A percentile compares a stretch with the other conserved stretches of the same genome.
Evolutionary conservation across 345 rosid genomes (phyloP).

Genomic region (Salix dunnii): DNA sequence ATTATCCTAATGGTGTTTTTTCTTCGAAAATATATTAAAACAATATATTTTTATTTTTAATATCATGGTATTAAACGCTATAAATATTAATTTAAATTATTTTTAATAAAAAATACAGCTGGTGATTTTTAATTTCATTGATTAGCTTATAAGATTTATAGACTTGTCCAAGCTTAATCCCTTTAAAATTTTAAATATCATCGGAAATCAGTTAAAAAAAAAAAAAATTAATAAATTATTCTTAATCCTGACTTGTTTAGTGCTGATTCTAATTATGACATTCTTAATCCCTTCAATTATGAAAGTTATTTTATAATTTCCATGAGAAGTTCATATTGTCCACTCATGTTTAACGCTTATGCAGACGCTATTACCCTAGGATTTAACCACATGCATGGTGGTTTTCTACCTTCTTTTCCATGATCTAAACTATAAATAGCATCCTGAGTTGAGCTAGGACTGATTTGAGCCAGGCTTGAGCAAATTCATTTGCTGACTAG

Average conservation of each 20-base stretch:
- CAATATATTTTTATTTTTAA: too few species aligned
- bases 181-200: too few species aligned
- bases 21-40: too few species aligned
- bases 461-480: not conserved
- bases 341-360: not conserved
- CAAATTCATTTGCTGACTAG: not conserved
- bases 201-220: not conserved
- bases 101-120: too few species aligned
- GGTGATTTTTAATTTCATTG: too few species aligned
- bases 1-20: too few species aligned
- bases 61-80: too few species aligned
- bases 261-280: not conserved
- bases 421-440: constrained; percentile 11
- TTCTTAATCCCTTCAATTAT: too few species aligned
- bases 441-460: too few species aligned
- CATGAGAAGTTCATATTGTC: not conserved
- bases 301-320: not conserved
- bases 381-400: constrained; percentile 35
- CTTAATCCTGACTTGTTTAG: not conserved
- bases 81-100: too few species aligned
- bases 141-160: too few species aligned
- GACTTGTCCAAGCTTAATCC: too few species aligned
- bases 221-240: not conserved
- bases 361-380: not conserved
- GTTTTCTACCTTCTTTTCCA: not conserved